Percentiles rank a stretch among this genome's conserved stretches.
phyloP scores from a whole-genome alignment of 1,139 yeast genomes.

The Candida labiduridarum region DNA sequence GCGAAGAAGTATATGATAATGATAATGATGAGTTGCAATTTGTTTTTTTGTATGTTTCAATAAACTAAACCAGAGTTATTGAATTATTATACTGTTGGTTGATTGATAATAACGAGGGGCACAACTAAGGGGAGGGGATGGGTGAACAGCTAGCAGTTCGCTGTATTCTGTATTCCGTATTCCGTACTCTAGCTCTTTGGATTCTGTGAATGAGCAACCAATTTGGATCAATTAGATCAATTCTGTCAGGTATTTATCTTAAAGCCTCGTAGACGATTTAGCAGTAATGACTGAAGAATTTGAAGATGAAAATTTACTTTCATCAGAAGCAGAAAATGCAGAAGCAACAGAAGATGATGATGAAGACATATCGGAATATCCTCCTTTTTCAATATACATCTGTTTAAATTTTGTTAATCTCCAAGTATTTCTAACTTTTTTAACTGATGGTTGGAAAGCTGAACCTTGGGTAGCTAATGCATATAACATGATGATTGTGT shows the following conservation, averaged over 20 bases:
- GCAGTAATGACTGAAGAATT: slow-evolving; percentile 4
- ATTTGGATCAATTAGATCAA: no score
- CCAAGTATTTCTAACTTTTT: slow-evolving; percentile 38
- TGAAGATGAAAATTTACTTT: slow-evolving; percentile 1
- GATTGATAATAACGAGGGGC: neutral
- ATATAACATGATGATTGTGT: slow-evolving; percentile 24
- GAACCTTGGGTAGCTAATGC: slow-evolving; percentile 46
- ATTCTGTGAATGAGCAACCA: no score
- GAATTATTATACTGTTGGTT: neutral
- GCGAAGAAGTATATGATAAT: neutral
- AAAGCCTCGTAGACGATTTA: neutral
- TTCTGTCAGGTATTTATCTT: no score
- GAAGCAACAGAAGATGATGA: neutral
- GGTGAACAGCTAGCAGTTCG: no score
- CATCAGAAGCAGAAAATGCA: neutral
- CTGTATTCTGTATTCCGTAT: no score
- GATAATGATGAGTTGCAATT: neutral
- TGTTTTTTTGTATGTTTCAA: neutral
- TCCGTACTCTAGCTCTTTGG: no score
- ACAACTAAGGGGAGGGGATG: no score
- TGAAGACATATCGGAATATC: slow-evolving; percentile 2
- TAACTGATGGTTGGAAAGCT: slow-evolving; percentile 42
- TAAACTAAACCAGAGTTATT: no score
- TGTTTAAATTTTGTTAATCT: slow-evolving; percentile 40
- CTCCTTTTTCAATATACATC: slow-evolving; percentile 21